Evolutionary conservation across 306 rosid species (phyloP), one percentile per base, ranked within the genome.

Genomic region (Dryas octopetala): DNA sequence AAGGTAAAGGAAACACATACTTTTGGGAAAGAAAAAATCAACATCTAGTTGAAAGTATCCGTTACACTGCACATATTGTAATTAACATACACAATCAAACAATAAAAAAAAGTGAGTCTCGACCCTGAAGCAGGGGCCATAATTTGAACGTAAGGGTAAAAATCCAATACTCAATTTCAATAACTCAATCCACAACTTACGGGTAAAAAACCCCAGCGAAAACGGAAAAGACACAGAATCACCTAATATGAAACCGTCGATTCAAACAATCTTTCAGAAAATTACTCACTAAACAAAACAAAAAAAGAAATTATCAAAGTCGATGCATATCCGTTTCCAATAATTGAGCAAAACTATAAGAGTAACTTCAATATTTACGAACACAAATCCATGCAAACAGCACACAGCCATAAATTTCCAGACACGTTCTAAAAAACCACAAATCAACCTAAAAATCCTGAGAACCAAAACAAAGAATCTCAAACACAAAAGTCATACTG

Each of bases 1-100:
- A 14, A 66, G 53, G 87, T 91, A 68, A 75, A 95, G 96, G 97
- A 93, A 79, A 74, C 0, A 80, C 84, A 71, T 44, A 74, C 13
- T 1, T 32, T 40, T 2, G 32, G 1, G 7, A 5, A 71, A 50
- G 28, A 41, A 43, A 15, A 32, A 43, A 15, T 32, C 61, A n/a
- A 41, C 1, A 15, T 15, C 19, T 51, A 41, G 17, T 26, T 41
- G 10, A 48, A 62, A 46, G 32, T 28, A 15, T 3, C 6, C 11
- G n/a, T 7, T 49, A 26, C 15, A 66, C 55, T 3, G 43, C 5
- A 51, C 46, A 40, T 53, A 19, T 51, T 7, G 28, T n/a, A 16
- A 17, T 10, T 40, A 43, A 32, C 14, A 53, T 6, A 53, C 15
- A 19, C 4, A 17, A 63, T 41, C 63, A 50, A 11, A 38, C 40